Evolutionary conservation across 73 alveolate genomes (phyloP).

Genomic region (Blepharisma stoltei): DNA sequence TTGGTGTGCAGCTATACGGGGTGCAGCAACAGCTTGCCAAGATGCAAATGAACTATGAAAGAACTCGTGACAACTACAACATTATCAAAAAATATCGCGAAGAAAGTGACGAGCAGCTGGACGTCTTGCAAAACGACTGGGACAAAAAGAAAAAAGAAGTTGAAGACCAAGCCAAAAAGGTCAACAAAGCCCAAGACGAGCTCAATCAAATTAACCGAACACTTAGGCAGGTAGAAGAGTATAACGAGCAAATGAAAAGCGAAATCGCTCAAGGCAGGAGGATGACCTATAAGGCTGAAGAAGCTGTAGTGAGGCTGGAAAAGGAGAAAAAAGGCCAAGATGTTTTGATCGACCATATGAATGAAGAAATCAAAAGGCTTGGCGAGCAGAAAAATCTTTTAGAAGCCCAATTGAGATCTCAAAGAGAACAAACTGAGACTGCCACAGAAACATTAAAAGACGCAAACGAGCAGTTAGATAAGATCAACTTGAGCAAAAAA

Average conservation of each 20-base stretch:
- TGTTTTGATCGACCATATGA: constrained; percentile 79
- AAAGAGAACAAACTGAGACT: constrained; percentile 82
- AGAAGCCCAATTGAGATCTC: constrained; percentile 67
- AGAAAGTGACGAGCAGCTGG: constrained; percentile 76
- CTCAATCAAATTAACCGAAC: constrained; percentile 80
- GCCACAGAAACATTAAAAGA: constrained; percentile 88
- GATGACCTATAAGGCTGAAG: constrained; percentile 93
- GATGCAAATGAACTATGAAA: constrained; percentile 75
- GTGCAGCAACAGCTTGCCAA: constrained; percentile 83
- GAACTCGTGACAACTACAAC: constrained; percentile 82
- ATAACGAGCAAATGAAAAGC: constrained; percentile 91
- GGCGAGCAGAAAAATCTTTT: constrained; percentile 73
- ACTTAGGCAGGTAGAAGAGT: constrained; percentile 89
- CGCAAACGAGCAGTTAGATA: constrained; percentile 79
- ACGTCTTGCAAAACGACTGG: constrained; percentile 60
- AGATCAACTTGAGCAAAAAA: constrained; percentile 75
- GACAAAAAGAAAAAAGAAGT: constrained; percentile 74
- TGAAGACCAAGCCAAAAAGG: constrained; percentile 73
- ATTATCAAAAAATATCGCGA: constrained; percentile 72
- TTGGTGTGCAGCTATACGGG: constrained; percentile 85
- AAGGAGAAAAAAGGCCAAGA: constrained; percentile 76
- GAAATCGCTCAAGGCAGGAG: constrained; percentile 89
- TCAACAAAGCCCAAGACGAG: constrained; percentile 79
- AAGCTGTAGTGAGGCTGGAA: constrained; percentile 86
- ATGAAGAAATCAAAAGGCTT: constrained; percentile 79